These are phyloP conservation scores for Vaccinium macrocarpon DNA, from an alignment of 148 eudicot genomes.

Conservation along the genomic window DNA sequence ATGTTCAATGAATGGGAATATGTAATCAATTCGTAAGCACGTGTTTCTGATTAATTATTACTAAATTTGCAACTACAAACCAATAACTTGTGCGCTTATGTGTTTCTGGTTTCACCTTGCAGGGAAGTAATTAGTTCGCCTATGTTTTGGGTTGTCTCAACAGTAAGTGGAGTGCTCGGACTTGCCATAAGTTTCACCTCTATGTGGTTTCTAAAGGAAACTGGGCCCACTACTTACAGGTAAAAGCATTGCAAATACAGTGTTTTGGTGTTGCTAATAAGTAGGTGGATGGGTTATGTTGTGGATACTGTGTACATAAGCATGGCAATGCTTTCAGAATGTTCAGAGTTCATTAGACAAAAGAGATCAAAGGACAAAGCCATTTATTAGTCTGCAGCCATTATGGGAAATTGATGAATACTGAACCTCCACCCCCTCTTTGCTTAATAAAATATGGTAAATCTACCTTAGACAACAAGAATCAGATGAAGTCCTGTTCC, in stretches of 20 bases:
- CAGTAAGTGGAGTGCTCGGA: slow-evolving; percentile 78
- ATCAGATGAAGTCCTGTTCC: neutral
- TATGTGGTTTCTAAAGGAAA: slow-evolving; percentile 85
- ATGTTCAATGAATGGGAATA: slow-evolving; percentile 68
- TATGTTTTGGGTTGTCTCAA: slow-evolving; percentile 80
- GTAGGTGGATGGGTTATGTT: neutral
- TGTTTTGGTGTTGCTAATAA: neutral
- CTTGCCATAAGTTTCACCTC: slow-evolving; percentile 92
- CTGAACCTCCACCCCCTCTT: neutral
- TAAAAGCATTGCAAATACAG: slow-evolving; percentile 17
- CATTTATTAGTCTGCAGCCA: neutral
- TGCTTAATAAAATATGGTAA: neutral
- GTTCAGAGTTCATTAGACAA: neutral
- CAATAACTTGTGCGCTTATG: slow-evolving; percentile 6
- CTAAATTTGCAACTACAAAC: neutral
- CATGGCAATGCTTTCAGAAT: neutral
- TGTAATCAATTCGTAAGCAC: slow-evolving; percentile 54
- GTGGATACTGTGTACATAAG: neutral
- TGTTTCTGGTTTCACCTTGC: slow-evolving; percentile 25
- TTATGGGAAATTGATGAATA: neutral
- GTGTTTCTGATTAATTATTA: neutral
- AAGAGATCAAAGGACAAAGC: neutral
- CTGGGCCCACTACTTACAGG: slow-evolving; percentile 90
- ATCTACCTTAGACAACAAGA: neutral
- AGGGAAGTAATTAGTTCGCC: slow-evolving; percentile 58